These are phyloP conservation scores for Colletotrichum aenigma DNA, from an alignment of 2,329 filamentous ascomycete species.

Conservation along the genomic window DNA sequence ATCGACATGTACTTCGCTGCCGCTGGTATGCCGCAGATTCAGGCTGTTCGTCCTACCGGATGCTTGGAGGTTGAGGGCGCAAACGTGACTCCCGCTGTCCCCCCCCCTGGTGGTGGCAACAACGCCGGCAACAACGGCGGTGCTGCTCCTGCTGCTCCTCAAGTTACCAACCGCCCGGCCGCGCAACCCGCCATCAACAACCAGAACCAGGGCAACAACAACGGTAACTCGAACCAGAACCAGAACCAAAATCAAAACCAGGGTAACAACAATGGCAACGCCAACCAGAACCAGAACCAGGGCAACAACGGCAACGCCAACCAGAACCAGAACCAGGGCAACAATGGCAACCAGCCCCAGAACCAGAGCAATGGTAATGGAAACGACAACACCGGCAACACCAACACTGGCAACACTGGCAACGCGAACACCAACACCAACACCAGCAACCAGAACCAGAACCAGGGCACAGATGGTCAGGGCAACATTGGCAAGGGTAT, in stretches of 20 bases:
- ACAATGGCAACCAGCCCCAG: background rate
- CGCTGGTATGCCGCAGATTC: slow-evolving; percentile 17
- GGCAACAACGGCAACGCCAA: background rate
- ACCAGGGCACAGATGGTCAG: background rate
- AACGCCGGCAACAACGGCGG: background rate
- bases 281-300: background rate
- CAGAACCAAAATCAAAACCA: background rate
- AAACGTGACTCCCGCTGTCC: slow-evolving; percentile 3
- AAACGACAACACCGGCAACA: background rate
- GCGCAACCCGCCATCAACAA: background rate
- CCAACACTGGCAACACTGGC: background rate
- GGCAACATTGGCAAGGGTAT: background rate
- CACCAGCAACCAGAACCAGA: background rate
- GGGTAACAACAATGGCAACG: background rate
- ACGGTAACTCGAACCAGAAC: background rate
- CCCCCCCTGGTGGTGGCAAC: background rate
- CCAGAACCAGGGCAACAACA: background rate
- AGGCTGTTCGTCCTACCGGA: slow-evolving; percentile 20
- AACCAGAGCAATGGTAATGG: background rate
- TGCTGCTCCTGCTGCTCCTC: background rate
- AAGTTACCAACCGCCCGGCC: background rate
- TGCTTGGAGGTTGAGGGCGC: slow-evolving; percentile 22
- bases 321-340: background rate
- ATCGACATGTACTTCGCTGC: slow-evolving; percentile 27
- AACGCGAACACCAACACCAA: background rate